These are phyloP conservation scores for Gloeopeniophorella convolvens DNA, from an alignment of 768 basidiomycete genomes.

Conservation along the genomic window DNA sequence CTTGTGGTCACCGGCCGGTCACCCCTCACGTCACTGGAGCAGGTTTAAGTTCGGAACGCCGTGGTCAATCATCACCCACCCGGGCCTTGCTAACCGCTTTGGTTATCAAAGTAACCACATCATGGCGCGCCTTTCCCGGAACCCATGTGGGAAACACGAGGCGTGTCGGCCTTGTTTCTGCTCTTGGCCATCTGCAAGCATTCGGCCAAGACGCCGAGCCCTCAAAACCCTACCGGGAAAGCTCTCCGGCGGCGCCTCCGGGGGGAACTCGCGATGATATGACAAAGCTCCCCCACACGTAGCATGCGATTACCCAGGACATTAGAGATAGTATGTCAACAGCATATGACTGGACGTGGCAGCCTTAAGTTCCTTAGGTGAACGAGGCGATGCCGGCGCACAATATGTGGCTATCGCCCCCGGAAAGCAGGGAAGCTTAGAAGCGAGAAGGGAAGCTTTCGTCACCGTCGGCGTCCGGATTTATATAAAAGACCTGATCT, in stretches of 20 bases:
- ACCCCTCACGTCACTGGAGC: neutral
- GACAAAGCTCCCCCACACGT: constrained; percentile 9
- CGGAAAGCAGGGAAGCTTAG: constrained; percentile 16
- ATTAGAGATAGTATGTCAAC: neutral
- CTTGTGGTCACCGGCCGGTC: constrained; percentile 6
- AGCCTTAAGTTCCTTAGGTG: neutral
- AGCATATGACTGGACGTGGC: neutral
- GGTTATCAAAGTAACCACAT: too few relatives aligned
- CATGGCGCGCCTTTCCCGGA: neutral
- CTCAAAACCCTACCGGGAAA: neutral
- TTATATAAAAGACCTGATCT: constrained; percentile 5
- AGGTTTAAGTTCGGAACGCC: neutral
- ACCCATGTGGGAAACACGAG: constrained; percentile 3
- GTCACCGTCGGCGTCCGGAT: constrained; percentile 12
- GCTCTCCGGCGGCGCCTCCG: constrained; percentile 2
- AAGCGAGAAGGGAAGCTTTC: constrained; percentile 1
- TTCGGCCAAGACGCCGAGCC: neutral
- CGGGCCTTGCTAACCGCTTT: constrained; percentile 6
- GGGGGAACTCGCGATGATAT: neutral
- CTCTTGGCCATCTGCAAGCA: neutral
- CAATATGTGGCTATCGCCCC: neutral
- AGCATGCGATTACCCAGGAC: constrained; percentile 1
- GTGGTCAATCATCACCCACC: neutral
- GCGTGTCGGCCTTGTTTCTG: neutral
- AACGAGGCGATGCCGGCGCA: neutral